Evolutionary conservation across 2,329 filamentous ascomycete species (phyloP), one percentile per base, ranked within the genome.

Genomic region (Colletotrichum chlorophyti): DNA sequence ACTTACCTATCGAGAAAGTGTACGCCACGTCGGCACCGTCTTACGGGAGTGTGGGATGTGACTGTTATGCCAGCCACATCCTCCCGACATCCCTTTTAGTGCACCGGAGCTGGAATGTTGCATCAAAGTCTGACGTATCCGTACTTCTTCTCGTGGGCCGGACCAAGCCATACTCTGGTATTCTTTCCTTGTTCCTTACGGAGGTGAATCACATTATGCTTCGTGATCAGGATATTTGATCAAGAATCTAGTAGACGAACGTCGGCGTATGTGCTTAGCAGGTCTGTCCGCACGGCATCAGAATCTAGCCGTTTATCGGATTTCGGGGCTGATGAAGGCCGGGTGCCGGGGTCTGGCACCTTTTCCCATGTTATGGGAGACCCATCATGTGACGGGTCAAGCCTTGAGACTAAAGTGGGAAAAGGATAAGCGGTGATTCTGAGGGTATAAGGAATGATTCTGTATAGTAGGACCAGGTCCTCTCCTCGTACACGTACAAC

Each of bases 331-430:
- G 35, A 45, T 10, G 19, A 29, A 23, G 27, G 31, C 51, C 57
- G 51, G 51, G 43, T 32, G 21, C 31, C 51, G 55, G 51, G 57
- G 51, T 59, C 51, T 49, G 38, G 41, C 15, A 48, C 50, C 37
- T 54, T 41, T 54, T 15, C 43, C 21, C 12, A 34, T 45, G 37
- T 45, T 52, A 41, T 29, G 55, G 55, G 54, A 42, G 43, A 19
- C 24, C 42, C 49, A 43, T 47, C 45, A 45, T 59, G 29, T 32
- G 38, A 40, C 35, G 26, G 37, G 26, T 17, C 26, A 29, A 42
- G 31, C 10, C 35, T 15, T 14, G 23, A 24, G 32, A 14, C 55
- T 31, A 49, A 11, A 19, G 12, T 32, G 41, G 14, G 23, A 54
- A 29, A 21, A 27, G 50, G 54, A 29, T 31, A 42, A 42, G 50